Base-by-base conservation (phyloP, 73 alveolate genomes). In the Stentor coeruleus region DNA sequence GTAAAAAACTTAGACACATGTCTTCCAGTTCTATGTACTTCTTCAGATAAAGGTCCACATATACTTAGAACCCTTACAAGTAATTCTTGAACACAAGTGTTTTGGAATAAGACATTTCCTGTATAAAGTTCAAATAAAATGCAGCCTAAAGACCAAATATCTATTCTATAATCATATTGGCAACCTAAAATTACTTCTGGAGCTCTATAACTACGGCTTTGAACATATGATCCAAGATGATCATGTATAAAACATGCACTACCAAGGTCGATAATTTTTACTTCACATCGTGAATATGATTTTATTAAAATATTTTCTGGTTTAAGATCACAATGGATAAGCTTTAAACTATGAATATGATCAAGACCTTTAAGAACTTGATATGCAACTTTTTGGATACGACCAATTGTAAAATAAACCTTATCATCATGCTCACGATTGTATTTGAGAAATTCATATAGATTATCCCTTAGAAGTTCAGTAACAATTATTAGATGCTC, bases 101-200 rank as follows among this genome's bases (percentile, higher is more conserved):
- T 92, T 84, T 92, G 96, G 91, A 97, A 97, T 59, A 95, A 89
- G 31, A 97, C 99, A 82, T 93, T 92, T 59, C 99, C 99, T 33
- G 99, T 95, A 92, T 89, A 95, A 30, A 97, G 93, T 89, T 97
- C 99, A 14, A 99, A 99, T 28, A 97, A 77, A 77, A 97, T 97
- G 87, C 99, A 97, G 35, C 99, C 99, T 59, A 97, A 86, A 59
- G 95, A 81, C 99, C 99, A 97, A 77, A 97, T 91, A 88, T 97
- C 99, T 3, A 97, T 94, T 89, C 95, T 97, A 90, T 92, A 95
- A 90, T 93, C 97, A 75, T 97, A 97, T 42, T 92, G 91, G 81
- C 98, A 96, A 39, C 99, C 99, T 60, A 97, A 91, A 83, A 97
- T 97, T 55, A 97, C 99, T 87, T 97, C 99, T 3, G 99, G 99